Base-by-base conservation (phyloP, 129 eudicot genomes). In the Ambrosia trifida region DNA sequence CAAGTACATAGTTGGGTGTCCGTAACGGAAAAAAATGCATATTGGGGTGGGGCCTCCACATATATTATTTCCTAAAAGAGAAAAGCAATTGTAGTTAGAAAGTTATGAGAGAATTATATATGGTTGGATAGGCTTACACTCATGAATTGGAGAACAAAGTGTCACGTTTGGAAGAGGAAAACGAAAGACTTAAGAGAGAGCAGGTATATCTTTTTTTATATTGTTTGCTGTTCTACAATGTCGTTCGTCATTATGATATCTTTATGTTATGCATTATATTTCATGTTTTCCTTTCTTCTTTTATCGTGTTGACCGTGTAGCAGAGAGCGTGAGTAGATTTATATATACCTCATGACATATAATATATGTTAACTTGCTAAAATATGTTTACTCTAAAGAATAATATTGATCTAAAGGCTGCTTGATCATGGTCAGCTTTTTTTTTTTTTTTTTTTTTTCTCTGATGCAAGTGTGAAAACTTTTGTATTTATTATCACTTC, bases 121-220 rank as follows among this genome's bases (percentile, higher is more conserved):
- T 71, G 75, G 36, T 30, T 78, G 44, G 11, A 72, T 74, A 90
- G 97, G 97, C 97, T 81, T 90, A 90, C 83, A 90, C 95, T 3
- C 84, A 90, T 67, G 97, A 90, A 82, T 83, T 90, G 72, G 97
- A 90, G 85, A 90, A 81, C 78, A 90, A 90, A 81, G 89, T 90
- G 70, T 76, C 91, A n/a, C 97, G 86, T 52, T 79, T 90, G 53
- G 97, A 90, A 75, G 89, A 85, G 78, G 97, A 90, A 79, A 90
- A 90, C 70, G 95, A 85, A 79, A 90, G 91, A 80, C 91, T 90
- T 50, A 83, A 72, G 80, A 81, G 81, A 57, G 90, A 76, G 56
- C 75, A 80, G 91, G 97, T 90, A 75, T 64, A 68, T 46, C 20
- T 33, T n/a, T 24, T 14, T 31, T 30, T 24, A 58, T 11, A 30